Evolutionary conservation across 352 stramenopile species (phyloP), one percentile per base, ranked within the genome.

Genomic region (Aphanomyces cochlioides): DNA sequence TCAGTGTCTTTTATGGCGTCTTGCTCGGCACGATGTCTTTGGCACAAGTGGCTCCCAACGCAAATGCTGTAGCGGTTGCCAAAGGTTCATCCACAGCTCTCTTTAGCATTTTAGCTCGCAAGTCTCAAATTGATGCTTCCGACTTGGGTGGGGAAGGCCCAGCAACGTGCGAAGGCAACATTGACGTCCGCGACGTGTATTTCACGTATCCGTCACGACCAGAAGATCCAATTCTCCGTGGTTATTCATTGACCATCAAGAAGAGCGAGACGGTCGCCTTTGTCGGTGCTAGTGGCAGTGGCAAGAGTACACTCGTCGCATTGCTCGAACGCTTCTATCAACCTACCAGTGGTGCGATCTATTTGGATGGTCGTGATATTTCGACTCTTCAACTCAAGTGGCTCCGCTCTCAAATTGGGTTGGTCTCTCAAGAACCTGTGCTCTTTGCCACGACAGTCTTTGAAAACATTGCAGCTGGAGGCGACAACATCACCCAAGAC

Each of bases 321-420:
- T 76, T 98, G 36, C 73, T 96, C 6, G 78, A 96, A 61, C 74
- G 92, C 7, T 98, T 98, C 61, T 98, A 98, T 75, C 84, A 96
- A 63, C 86, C 88, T 2, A 73, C 61, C 43, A 66, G 73, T 13
- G 93, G 95, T 15, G 45, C 60, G 2, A 80, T 98, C 12, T 59
- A 81, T 3, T 84, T 97, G 19, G 88, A 97, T 68, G 91, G 88
- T 15, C 75, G 76, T 36, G 77, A 95, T 53, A 76, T 97, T 37
- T 77, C 71, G 61, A 83, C 86, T 36, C 56, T 96, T 7, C 93
- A 96, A 65, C 65, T 97, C 12, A 87, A 86, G 58, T 81, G 76
- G 69, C 73, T 88, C 54, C 75, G 88, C 13, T 72, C 77, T 10
- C 79, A 93, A 66, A 90, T 85, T 38, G 77, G 85, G 6, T 67